These are phyloP conservation scores for Trametes cinnabarina DNA, from an alignment of 768 basidiomycete genomes.

Conservation along the genomic window DNA sequence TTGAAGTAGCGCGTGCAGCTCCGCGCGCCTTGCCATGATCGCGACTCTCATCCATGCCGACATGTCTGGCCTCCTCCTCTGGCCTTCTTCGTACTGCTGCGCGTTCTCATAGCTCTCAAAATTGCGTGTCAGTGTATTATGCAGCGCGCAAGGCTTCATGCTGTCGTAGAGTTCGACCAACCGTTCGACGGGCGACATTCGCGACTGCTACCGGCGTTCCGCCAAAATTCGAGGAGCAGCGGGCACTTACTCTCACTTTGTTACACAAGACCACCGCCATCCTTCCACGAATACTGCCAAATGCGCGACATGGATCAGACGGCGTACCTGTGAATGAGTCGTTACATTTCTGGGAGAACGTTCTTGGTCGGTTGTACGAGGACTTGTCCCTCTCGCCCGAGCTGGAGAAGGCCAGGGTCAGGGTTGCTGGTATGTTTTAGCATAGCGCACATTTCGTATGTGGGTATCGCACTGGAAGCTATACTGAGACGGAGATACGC, in stretches of 20 bases:
- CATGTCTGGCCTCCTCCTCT: conserved; percentile 26
- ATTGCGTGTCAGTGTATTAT: neutral
- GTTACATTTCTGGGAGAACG: conserved; percentile 44
- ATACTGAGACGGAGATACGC: neutral
- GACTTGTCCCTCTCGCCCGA: conserved; percentile 32
- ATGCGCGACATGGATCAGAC: conserved; percentile 16
- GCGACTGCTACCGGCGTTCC: conserved; percentile 5
- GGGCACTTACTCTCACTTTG: conserved; percentile 40
- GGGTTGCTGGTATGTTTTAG: conserved; percentile 46
- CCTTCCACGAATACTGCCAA: conserved; percentile 43
- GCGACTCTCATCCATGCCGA: conserved; percentile 27
- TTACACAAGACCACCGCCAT: conserved; percentile 49
- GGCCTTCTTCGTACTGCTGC: conserved; percentile 17
- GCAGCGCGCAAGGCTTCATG: neutral
- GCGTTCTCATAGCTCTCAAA: conserved; percentile 6
- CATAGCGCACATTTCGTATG: neutral
- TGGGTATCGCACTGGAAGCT: neutral
- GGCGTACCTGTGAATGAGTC: conserved; percentile 27
- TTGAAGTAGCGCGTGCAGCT: conserved; percentile 8
- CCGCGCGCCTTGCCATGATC: conserved; percentile 14
- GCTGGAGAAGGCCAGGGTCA: conserved; percentile 33
- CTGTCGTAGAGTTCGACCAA: neutral
- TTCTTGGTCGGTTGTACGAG: conserved; percentile 36
- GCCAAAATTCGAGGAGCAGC: conserved; percentile 8
- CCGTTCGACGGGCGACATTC: conserved; percentile 19